phyloP scores from a whole-genome alignment of 2,329 filamentous ascomycete species.

The Phialophora chinensis region DNA sequence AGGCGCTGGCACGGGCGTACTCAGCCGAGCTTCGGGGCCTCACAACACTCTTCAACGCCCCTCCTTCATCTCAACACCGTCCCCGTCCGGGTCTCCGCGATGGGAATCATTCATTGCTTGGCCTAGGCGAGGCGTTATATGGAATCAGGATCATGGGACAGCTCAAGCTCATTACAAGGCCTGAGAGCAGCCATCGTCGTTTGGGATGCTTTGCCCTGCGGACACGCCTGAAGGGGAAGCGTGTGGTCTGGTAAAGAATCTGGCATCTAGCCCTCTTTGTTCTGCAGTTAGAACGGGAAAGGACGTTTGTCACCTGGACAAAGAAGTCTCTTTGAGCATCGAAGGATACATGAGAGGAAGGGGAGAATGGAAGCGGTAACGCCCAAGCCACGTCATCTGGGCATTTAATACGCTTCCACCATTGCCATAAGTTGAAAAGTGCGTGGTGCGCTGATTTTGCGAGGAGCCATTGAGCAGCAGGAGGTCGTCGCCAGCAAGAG shows the following conservation, averaged over 20 bases:
- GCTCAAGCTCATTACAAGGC: neutral
- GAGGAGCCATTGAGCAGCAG: no score
- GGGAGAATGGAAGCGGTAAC: slow-evolving; percentile 54
- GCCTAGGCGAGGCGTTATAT: neutral
- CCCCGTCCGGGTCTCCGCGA: no score
- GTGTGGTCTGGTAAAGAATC: no score
- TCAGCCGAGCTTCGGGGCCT: slow-evolving; percentile 53
- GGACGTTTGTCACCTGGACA: no score
- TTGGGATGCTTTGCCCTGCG: no score
- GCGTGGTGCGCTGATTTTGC: neutral
- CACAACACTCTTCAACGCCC: slow-evolving; percentile 57
- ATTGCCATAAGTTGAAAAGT: neutral
- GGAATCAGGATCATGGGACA: neutral
- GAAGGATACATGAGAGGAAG: slow-evolving; percentile 85
- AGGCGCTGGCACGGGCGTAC: slow-evolving; percentile 55
- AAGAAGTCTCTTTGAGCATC: no score
- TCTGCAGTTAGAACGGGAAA: no score
- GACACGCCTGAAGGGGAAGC: no score
- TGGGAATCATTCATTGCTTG: neutral
- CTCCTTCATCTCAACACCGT: no score
- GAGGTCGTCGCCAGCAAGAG: no score
- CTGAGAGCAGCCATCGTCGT: no score
- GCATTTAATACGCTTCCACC: neutral
- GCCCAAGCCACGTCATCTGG: neutral
- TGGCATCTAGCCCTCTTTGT: no score